Evolutionary conservation across 2,329 filamentous ascomycete genomes (phyloP).

Genomic region (Talaromyces marneffei): DNA sequence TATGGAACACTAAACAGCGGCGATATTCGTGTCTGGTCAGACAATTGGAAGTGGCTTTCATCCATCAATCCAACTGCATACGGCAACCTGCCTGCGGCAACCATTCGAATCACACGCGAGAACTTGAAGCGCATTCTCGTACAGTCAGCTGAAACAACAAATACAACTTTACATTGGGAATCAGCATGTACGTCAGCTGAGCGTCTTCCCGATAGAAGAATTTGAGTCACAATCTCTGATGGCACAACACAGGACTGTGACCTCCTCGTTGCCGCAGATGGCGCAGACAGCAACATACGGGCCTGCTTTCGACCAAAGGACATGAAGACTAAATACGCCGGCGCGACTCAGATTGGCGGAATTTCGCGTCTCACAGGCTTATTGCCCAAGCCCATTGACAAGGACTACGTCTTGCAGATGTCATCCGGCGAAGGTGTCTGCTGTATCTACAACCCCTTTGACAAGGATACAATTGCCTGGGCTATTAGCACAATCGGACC

Average conservation of each 20-base stretch:
- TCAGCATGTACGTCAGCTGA: constrained; percentile 8
- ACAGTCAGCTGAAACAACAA: not conserved
- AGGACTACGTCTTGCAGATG: constrained; percentile 39
- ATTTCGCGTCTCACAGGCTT: constrained; percentile 30
- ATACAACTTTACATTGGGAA: not conserved
- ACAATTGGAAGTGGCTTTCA: constrained; percentile 9
- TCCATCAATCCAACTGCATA: constrained; percentile 7
- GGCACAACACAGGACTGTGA: constrained; percentile 36
- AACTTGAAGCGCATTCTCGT: constrained; percentile 7
- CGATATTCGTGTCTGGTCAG: constrained; percentile 6
- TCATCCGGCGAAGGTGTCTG: constrained; percentile 34
- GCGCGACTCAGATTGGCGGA: constrained; percentile 38
- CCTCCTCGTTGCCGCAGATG: constrained; percentile 44
- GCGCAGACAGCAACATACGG: constrained; percentile 40
- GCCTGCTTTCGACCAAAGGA: constrained; percentile 36
- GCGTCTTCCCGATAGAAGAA: constrained; percentile 2
- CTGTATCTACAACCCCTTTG: constrained; percentile 43
- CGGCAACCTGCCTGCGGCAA: constrained; percentile 1
- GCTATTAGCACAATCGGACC: constrained; percentile 30
- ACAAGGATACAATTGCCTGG: constrained; percentile 39
- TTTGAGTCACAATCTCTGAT: constrained; percentile 30
- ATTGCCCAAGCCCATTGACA: constrained; percentile 27
- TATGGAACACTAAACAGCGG: constrained; percentile 4
- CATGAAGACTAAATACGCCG: constrained; percentile 31
- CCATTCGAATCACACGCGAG: not conserved